phyloP scores from a whole-genome alignment of 768 basidiomycete genomes.

The Boletales sp. region DNA sequence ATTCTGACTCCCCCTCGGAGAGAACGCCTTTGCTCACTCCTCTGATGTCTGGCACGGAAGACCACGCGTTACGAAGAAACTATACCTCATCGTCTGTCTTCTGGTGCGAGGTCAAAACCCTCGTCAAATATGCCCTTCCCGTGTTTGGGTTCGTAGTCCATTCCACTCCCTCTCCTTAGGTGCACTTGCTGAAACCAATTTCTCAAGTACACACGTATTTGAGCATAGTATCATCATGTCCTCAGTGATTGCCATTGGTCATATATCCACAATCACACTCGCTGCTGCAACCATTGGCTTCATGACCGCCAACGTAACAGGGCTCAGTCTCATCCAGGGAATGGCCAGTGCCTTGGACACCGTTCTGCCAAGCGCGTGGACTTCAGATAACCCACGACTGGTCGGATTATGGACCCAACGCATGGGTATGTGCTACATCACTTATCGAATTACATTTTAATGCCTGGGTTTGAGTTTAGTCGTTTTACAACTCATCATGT shows the following conservation, averaged over 20 bases:
- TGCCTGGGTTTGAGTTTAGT: constrained; percentile 3
- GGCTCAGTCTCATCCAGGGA: constrained; percentile 71
- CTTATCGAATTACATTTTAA: background rate
- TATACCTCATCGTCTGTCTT: constrained; percentile 4
- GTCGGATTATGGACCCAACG: constrained; percentile 91
- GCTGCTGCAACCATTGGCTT: constrained; percentile 77
- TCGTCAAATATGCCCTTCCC: constrained; percentile 65
- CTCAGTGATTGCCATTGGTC: constrained; percentile 87
- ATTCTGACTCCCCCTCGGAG: constrained; percentile 33
- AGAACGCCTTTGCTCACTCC: constrained; percentile 56
- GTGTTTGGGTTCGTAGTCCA: constrained; percentile 62
- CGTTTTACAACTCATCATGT: constrained; percentile 18
- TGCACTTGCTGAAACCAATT: background rate
- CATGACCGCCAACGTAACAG: constrained; percentile 64
- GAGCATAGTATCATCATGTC: constrained; percentile 88
- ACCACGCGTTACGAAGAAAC: constrained; percentile 30
- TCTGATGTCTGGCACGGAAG: constrained; percentile 49
- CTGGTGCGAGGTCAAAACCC: constrained; percentile 31
- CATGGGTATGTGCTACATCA: constrained; percentile 52
- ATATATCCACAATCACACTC: constrained; percentile 84
- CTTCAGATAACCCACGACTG: constrained; percentile 75
- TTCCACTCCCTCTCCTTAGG: background rate
- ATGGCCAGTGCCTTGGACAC: constrained; percentile 88
- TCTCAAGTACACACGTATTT: constrained; percentile 58
- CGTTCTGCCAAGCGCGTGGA: constrained; percentile 92